A percentile compares a stretch with the other conserved stretches of the same genome.
These are phyloP conservation scores for Wickerhamiella cacticola DNA, from an alignment of 805 yeast genomes.

Conservation along the genomic window DNA sequence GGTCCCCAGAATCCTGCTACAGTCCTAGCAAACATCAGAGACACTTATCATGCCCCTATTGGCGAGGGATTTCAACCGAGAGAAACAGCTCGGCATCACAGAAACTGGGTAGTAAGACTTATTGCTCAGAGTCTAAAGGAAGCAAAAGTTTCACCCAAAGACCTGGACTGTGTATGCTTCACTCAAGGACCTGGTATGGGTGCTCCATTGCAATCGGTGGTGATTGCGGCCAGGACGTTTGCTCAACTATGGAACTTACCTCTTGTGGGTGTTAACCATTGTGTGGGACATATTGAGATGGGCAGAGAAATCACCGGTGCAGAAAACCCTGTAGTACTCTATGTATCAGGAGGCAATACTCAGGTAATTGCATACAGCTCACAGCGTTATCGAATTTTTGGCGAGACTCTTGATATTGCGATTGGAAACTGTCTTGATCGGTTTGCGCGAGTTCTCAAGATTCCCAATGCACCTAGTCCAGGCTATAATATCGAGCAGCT, in stretches of 20 bases:
- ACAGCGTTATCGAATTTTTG: conserved; percentile 91
- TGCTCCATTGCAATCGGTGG: conserved; percentile 91
- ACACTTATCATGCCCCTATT: conserved; percentile 91
- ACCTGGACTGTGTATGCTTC: conserved; percentile 56
- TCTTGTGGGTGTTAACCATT: conserved; percentile 88
- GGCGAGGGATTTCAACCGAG: conserved; percentile 97
- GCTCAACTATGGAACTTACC: conserved; percentile 73
- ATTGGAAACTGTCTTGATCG: conserved; percentile 94
- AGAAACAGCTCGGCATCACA: conserved; percentile 92
- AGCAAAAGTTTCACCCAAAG: conserved; percentile 37
- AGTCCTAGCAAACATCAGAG: conserved; percentile 81
- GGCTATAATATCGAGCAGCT: conserved; percentile 94
- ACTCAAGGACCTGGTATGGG: conserved; percentile 99
- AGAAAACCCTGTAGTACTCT: conserved; percentile 87
- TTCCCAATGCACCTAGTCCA: conserved; percentile 90
- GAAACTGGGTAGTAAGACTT: conserved; percentile 83
- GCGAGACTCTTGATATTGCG: conserved; percentile 97
- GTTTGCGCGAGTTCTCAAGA: conserved; percentile 81
- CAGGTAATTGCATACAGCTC: conserved; percentile 95
- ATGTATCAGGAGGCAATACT: conserved; percentile 97
- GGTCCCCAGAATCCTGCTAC: conserved; percentile 50
- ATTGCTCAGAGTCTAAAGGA: conserved; percentile 54
- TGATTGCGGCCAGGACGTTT: conserved; percentile 78
- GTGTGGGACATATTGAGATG: conserved; percentile 98
- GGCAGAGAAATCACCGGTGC: conserved; percentile 99